These are phyloP conservation scores for Cubamyces lactineus DNA, from an alignment of 768 basidiomycete species.

Conservation along the genomic window DNA sequence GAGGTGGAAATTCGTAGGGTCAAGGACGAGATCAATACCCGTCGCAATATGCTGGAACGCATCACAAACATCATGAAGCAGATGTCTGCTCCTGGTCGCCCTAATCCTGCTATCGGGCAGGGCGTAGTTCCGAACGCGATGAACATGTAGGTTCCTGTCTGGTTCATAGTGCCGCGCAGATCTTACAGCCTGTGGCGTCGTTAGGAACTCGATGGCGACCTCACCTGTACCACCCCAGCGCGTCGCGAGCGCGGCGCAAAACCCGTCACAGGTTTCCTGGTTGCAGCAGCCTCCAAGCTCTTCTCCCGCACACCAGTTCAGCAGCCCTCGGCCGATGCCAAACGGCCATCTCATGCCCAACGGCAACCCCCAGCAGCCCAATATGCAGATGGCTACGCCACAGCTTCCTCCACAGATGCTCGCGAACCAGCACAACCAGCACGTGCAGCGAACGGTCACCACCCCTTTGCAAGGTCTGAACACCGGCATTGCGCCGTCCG, in stretches of 20 bases:
- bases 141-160: slow-evolving; percentile 1
- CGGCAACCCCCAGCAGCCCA: slow-evolving; percentile 15
- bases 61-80: neutral
- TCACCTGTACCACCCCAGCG: slow-evolving; percentile 18
- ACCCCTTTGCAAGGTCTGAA: slow-evolving; percentile 21
- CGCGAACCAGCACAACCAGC: slow-evolving; percentile 13
- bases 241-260: slow-evolving; percentile 4
- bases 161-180: neutral
- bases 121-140: neutral
- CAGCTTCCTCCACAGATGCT: slow-evolving; percentile 19
- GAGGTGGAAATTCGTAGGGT: slow-evolving; percentile 8
- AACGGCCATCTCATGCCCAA: slow-evolving; percentile 10
- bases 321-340: slow-evolving; percentile 11
- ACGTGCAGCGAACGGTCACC: slow-evolving; percentile 6
- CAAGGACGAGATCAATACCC: slow-evolving; percentile 10
- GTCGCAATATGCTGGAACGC: neutral
- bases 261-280: slow-evolving; percentile 4
- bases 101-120: neutral
- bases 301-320: slow-evolving; percentile 16
- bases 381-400: slow-evolving; percentile 16
- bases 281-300: slow-evolving; percentile 11
- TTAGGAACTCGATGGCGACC: slow-evolving; percentile 11
- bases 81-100: neutral
- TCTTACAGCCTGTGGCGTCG: neutral
- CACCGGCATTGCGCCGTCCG: neutral